Base-by-base conservation (phyloP, 2,329 filamentous ascomycete species). In the Chrysosporium keratinophilum region DNA sequence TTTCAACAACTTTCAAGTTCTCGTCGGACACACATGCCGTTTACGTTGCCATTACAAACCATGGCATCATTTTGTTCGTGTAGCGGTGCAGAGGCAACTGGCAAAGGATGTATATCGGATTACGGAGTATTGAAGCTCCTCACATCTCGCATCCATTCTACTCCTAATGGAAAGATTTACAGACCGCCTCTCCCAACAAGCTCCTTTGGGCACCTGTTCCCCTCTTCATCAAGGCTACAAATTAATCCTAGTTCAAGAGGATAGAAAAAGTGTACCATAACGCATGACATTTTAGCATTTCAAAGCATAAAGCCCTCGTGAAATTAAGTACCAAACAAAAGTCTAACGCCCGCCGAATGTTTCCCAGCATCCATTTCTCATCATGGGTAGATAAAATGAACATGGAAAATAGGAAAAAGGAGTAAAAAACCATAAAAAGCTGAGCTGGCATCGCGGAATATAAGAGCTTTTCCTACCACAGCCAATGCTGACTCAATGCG, bases 281-380 rank as follows among this genome's bases (percentile, higher is more conserved):
- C 28, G 28, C 40, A 45, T 52, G 31, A 44, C 40, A 44, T 44
- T 44, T 47, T 34, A 28, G 31, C 41, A 45, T 45, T 44, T 52
- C 35, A 43, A 54, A 41, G 15, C 42, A 23, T 47, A 48, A 48
- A 54, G 10, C 12, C 17, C 47, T 48, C 44, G 45, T 46, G 17
- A 43, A 35, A 54, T 49, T 46, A 41, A 46, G 28, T 31, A 52
- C 34, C 50, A 46, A 23, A 52, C 42, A 46, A 46, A 40, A 48
- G 42, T 48, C 51, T 48, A 54, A 54, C 51, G 51, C 51, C 51
- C 23, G 51, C 44, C 51, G 51, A 54, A 35, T 42, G 23, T 41
- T 49, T 54, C 44, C 51, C 51, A 54, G 23, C 43, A 54, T 49
- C 44, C 51, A 54, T 54, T 54, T 54, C 44, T 54, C 51, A 37